Conservation (phyloP, 2,329 filamentous ascomycete genomes). For the Venturia effusa region DNA sequence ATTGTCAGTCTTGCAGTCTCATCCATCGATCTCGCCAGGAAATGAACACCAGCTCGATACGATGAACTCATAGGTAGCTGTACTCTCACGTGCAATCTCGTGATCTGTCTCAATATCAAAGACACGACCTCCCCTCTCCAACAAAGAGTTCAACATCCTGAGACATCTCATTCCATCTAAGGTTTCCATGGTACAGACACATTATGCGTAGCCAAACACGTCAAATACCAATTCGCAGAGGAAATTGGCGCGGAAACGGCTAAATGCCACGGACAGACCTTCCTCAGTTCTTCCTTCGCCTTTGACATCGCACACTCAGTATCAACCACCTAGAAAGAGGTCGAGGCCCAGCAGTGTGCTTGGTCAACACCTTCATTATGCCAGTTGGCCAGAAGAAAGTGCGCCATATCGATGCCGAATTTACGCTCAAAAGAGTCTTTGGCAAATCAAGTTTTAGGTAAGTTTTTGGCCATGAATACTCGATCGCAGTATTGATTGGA, state of each 20-base stretch:
- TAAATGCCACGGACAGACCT: background rate
- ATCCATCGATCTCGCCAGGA: background rate
- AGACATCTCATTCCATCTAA: background rate
- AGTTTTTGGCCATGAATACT: background rate
- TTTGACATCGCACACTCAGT: background rate
- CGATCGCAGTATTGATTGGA: background rate
- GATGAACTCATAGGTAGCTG: too few relatives aligned
- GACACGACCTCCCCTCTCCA: background rate
- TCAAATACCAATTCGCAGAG: background rate
- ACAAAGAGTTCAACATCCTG: background rate
- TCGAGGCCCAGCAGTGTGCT: background rate
- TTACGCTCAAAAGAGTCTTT: slow-evolving; percentile 9
- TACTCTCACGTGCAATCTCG: background rate
- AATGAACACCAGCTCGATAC: too few relatives aligned
- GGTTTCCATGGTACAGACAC: background rate
- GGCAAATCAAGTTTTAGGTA: slow-evolving; percentile 10
- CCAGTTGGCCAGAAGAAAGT: slow-evolving; percentile 8
- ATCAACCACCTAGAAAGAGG: background rate
- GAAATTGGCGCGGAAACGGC: background rate
- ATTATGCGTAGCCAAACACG: background rate
- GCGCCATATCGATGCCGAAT: slow-evolving; percentile 9
- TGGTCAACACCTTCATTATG: background rate
- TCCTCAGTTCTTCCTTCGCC: background rate
- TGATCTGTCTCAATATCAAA: background rate
- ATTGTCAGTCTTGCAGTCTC: too few relatives aligned